These are phyloP conservation scores for Saccharomycopsis sp. DNA, from an alignment of 805 yeast species.

Conservation along the genomic window DNA sequence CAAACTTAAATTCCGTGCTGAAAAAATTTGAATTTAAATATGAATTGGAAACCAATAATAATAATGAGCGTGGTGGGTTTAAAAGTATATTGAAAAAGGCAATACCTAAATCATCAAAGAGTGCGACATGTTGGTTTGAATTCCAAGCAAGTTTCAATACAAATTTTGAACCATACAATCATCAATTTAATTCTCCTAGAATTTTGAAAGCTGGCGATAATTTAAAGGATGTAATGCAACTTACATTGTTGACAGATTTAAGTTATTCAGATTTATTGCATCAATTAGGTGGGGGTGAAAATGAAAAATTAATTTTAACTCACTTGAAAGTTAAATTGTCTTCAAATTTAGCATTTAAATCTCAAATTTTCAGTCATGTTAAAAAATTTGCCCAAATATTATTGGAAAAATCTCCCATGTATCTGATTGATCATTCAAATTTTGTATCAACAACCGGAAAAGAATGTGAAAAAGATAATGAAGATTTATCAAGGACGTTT, in stretches of 20 bases:
- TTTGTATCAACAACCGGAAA: conserved; percentile 1
- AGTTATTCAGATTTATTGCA: conserved; percentile 14
- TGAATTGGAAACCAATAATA: background rate
- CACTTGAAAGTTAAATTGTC: conserved; percentile 12
- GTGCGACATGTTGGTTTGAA: conserved; percentile 5
- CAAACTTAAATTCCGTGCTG: background rate
- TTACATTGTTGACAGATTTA: conserved; percentile 11
- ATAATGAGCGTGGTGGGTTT: background rate
- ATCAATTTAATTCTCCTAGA: conserved; percentile 13
- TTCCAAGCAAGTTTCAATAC: conserved; percentile 13
- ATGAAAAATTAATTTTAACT: conserved; percentile 13
- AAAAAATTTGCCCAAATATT: conserved; percentile 10
- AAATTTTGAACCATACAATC: conserved; percentile 18
- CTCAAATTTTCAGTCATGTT: conserved; percentile 16
- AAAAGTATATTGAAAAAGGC: conserved; percentile 12
- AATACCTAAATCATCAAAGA: conserved; percentile 1
- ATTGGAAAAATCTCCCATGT: conserved; percentile 9
- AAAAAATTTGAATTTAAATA: conserved; percentile 15
- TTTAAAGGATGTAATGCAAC: conserved; percentile 7
- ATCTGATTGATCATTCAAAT: conserved; percentile 13
- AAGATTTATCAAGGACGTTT: background rate
- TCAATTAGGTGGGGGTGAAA: conserved; percentile 8
- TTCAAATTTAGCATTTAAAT: conserved; percentile 9
- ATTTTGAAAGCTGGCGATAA: conserved; percentile 15
- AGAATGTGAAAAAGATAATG: background rate